Conservation (phyloP, 768 basidiomycete genomes). For the Sporobolomyces roseus region DNA sequence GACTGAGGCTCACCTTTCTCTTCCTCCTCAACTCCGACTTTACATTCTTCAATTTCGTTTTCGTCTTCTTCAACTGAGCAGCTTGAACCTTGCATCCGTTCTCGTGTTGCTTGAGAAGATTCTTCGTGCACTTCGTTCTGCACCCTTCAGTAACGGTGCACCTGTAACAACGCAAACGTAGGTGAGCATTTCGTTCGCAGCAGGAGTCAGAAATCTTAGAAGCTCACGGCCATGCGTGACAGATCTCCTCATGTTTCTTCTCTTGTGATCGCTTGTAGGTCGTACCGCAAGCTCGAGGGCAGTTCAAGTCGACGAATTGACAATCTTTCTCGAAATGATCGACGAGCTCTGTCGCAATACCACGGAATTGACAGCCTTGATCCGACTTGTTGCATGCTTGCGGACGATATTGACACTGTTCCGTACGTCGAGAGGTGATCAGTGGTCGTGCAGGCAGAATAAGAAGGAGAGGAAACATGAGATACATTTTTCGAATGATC, state of each 20-base stretch:
- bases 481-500: background rate
- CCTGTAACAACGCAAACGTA: background rate
- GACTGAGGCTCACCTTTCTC: background rate
- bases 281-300: background rate
- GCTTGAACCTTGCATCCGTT: background rate
- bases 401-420: slow-evolving; percentile 1
- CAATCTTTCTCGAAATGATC: background rate
- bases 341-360: background rate
- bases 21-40: background rate
- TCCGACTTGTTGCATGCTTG: background rate
- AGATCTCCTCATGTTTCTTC: background rate
- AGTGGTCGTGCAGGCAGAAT: background rate
- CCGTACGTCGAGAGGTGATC: background rate
- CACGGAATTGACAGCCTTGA: background rate
- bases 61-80: background rate
- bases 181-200: background rate
- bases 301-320: background rate
- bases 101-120: background rate
- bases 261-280: background rate
- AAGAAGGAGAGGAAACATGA: background rate
- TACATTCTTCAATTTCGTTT: background rate
- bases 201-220: background rate
- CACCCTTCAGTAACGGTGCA: slow-evolving; percentile 10
- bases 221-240: slow-evolving; percentile 11
- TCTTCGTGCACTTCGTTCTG: background rate